A percentile compares a stretch with the other conserved stretches of the same genome.
These are phyloP conservation scores for Floccularia luteovirens DNA, from an alignment of 768 basidiomycete genomes.

Conservation along the genomic window DNA sequence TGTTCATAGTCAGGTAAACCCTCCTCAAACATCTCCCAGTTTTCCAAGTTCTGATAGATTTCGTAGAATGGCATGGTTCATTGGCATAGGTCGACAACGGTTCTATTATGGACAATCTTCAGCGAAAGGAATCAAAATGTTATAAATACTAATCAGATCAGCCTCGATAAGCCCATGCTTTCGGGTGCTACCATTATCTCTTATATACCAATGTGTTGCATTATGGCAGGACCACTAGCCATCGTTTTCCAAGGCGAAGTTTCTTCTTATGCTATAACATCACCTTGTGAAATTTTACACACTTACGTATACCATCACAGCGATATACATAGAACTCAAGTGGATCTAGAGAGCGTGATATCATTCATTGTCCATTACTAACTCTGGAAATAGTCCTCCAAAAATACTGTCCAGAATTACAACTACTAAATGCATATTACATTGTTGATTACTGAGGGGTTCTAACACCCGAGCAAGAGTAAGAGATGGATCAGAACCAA, in stretches of 20 bases:
- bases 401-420: conserved; percentile 69
- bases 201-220: too few species aligned
- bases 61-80: conserved; percentile 48
- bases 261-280: too few species aligned
- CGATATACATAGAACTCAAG: too few species aligned
- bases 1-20: conserved; percentile 33
- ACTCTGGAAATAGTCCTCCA: conserved; percentile 72
- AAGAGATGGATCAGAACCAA: conserved; percentile 42
- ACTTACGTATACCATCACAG: too few species aligned
- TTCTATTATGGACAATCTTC: conserved; percentile 20
- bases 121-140: conserved; percentile 1
- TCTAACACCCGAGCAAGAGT: conserved; percentile 52
- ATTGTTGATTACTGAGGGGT: conserved; percentile 50
- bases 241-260: too few species aligned
- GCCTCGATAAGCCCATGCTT: too few species aligned
- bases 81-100: conserved; percentile 18
- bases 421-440: conserved; percentile 75
- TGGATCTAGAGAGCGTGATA: too few species aligned
- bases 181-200: too few species aligned
- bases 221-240: too few species aligned
- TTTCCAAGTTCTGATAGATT: not conserved
- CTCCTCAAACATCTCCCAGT: conserved; percentile 28
- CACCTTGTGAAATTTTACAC: too few species aligned
- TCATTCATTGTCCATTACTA: too few species aligned
- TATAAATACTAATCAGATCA: too few species aligned